These are phyloP conservation scores for Plasmodium vivax DNA, from an alignment of 169 alveolate species.

Conservation along the genomic window DNA sequence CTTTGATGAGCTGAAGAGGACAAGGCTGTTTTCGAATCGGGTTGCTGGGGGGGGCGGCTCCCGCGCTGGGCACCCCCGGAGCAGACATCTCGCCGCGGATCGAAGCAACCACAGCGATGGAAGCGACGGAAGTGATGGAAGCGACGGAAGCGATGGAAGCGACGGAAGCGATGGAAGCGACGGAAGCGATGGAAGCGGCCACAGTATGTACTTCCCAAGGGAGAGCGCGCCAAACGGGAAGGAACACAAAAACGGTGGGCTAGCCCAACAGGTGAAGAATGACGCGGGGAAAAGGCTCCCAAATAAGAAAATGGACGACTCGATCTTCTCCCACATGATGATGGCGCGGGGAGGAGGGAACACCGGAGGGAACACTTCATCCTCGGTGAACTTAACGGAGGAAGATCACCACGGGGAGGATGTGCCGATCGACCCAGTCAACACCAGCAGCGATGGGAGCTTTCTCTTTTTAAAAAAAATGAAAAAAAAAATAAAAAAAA, in stretches of 20 bases:
- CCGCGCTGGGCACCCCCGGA: not conserved
- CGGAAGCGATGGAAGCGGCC: not conserved
- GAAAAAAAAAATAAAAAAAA: conserved; percentile 18
- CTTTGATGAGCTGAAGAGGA: conserved; percentile 12
- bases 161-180: not conserved
- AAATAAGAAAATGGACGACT: conserved; percentile 16
- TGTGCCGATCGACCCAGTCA: not conserved
- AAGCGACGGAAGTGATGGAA: not conserved
- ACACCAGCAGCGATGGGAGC: conserved; percentile 63
- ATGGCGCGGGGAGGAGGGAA: conserved; percentile 9
- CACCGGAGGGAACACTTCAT: not conserved
- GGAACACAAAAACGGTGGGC: not conserved
- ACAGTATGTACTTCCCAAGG: not conserved
- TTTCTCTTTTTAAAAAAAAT: conserved; percentile 62
- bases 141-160: not conserved
- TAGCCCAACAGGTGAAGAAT: not conserved
- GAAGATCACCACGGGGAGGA: not conserved
- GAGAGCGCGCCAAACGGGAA: not conserved
- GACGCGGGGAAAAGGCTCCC: not conserved
- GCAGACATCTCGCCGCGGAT: too few relatives aligned
- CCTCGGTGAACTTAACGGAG: not conserved
- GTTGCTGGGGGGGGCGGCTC: not conserved
- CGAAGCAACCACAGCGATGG: not conserved
- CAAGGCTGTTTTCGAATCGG: not conserved
- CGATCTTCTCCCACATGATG: conserved; percentile 20